Base-by-base conservation (phyloP, 2,329 filamentous ascomycete genomes). In the Corynespora cassiicola region DNA sequence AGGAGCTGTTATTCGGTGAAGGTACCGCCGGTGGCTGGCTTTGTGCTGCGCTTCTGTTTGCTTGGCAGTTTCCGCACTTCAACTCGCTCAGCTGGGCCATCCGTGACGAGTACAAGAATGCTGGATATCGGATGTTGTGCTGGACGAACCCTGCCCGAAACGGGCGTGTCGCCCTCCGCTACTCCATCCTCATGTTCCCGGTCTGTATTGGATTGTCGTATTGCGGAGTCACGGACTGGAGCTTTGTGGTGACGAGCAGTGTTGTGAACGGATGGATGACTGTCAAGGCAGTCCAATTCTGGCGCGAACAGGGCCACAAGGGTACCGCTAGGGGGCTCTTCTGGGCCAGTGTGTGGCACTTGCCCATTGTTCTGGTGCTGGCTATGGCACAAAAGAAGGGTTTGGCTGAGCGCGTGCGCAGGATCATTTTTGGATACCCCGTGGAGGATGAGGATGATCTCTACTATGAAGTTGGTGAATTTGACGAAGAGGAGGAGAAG, bases 31-130 rank as follows among this genome's bases (percentile, higher is more conserved):
- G 94, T 5, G 94, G 92, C 4, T 99, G 94, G 94, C 73, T 97
- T 1, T 75, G 96, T 10, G 92, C 89, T 1, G 83, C 79, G 0
- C 73, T 97, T 6, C 75, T 99, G 5, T 95, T 96, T 53, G 87
- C 90, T 9, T 99, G 94, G 94, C 92, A 99, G 65, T 97, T 99
- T 63, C 90, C 94, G 3, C 94, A 99, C 71, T 99, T 99, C 75
- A 97, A 96, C 79, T 87, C 91, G 1, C 77, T 99, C 15, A 91
- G 88, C 30, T 95, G 92, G 81, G 77, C 82, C 4, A 95, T 97
- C 45, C 80, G 90, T 14, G 85, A 95, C 7, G 94, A 99, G 66
- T 99, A 99, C 75, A 86, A 84, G 50, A 69, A 71, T 21, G 82
- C 82, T 0, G 82, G 82, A 1, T 84, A 85, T 60, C 73, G 76